Percentiles rank a stretch among this genome's conserved stretches.
These are phyloP conservation scores for Fusarium sp. DNA, from an alignment of 2,329 filamentous ascomycete genomes.

Conservation along the genomic window DNA sequence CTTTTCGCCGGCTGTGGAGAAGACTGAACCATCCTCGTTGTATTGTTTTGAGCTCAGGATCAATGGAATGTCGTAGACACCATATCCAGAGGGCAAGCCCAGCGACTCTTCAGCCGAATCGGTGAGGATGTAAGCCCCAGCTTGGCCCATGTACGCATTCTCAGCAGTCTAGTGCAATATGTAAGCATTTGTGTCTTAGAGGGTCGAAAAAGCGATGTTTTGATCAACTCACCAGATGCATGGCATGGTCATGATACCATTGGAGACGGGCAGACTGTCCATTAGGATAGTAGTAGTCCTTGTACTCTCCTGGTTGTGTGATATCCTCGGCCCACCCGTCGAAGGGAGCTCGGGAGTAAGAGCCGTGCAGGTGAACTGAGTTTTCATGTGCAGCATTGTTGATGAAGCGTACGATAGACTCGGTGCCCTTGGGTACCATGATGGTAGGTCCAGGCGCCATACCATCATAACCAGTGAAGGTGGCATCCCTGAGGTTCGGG, in stretches of 20 bases:
- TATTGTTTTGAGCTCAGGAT: slow-evolving; percentile 64
- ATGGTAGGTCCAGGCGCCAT: slow-evolving; percentile 66
- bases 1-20: slow-evolving; percentile 57
- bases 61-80: slow-evolving; percentile 66
- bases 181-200: neutral
- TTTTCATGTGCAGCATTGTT: slow-evolving; percentile 60
- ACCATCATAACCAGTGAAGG: slow-evolving; percentile 64
- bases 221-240: slow-evolving; percentile 46
- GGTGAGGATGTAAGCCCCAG: slow-evolving; percentile 66
- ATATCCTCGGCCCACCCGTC: slow-evolving; percentile 63
- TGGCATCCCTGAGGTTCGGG: slow-evolving; percentile 48
- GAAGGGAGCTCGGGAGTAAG: slow-evolving; percentile 52
- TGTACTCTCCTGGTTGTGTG: slow-evolving; percentile 64
- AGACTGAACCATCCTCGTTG: slow-evolving; percentile 61
- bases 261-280: slow-evolving; percentile 61
- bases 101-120: slow-evolving; percentile 63
- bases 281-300: slow-evolving; percentile 74
- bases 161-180: slow-evolving; percentile 55
- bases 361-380: slow-evolving; percentile 67
- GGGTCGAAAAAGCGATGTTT: neutral
- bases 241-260: slow-evolving; percentile 68
- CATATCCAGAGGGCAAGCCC: slow-evolving; percentile 61
- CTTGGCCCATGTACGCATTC: slow-evolving; percentile 68
- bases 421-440: slow-evolving; percentile 59
- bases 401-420: slow-evolving; percentile 65